These are phyloP conservation scores for Rhizopus microsporus DNA, from an alignment of 371 early-diverging fungal species.

Conservation along the genomic window DNA sequence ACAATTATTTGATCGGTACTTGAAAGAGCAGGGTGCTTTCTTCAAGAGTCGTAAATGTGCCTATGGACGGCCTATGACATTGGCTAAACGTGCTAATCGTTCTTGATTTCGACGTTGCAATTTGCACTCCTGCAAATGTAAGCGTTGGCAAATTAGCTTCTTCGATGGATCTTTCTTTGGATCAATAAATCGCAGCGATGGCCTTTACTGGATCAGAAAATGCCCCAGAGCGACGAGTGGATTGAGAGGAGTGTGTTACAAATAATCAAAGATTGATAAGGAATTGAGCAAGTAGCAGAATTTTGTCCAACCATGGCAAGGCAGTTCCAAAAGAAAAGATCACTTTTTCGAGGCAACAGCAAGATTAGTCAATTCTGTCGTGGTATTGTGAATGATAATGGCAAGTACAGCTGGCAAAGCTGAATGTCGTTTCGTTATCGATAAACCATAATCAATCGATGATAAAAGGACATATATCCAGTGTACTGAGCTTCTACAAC, in stretches of 20 bases:
- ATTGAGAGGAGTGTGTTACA: conserved; percentile 15
- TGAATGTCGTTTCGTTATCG: conserved; percentile 16
- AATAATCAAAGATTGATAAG: conserved; percentile 14
- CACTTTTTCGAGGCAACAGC: conserved; percentile 6
- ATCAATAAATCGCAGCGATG: conserved; percentile 11
- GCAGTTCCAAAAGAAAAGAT: conserved; percentile 14
- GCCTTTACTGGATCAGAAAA: conserved; percentile 16
- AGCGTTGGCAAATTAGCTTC: too few relatives aligned
- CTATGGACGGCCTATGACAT: too few relatives aligned
- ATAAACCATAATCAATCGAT: conserved; percentile 18
- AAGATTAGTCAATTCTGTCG: conserved; percentile 16
- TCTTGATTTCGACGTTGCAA: too few relatives aligned
- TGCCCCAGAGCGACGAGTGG: conserved; percentile 19
- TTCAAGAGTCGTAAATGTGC: too few relatives aligned
- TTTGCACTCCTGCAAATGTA: too few relatives aligned
- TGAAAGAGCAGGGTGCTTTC: too few relatives aligned
- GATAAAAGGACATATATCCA: conserved; percentile 15
- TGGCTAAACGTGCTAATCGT: too few relatives aligned
- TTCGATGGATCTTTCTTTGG: too few relatives aligned
- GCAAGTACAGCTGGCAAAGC: too few relatives aligned
- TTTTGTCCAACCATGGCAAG: conserved; percentile 20
- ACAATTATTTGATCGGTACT: too few relatives aligned
- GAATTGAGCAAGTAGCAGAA: conserved; percentile 15
- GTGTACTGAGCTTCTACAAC: conserved; percentile 18
- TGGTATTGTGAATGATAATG: conserved; percentile 10